phyloP scores from a whole-genome alignment of 352 stramenopile species.

The Globisporangium carolinianum region DNA sequence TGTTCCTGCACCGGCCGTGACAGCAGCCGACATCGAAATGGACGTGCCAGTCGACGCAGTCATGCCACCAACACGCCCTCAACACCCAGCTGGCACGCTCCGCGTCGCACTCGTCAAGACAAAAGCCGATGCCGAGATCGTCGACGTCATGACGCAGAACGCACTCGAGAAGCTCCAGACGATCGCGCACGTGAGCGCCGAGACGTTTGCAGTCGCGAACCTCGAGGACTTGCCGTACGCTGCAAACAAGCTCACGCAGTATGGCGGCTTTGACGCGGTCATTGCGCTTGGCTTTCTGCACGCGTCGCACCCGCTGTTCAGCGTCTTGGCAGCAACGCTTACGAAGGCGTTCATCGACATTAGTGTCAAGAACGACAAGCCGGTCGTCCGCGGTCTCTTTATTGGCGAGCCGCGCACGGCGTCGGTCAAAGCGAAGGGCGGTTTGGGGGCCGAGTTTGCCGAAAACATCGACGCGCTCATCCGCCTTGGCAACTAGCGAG shows the following conservation, averaged over 20 bases:
- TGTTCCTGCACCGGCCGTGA: conserved; percentile 21
- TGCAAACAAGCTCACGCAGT: conserved; percentile 71
- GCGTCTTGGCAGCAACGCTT: conserved; percentile 41
- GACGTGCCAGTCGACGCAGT: conserved; percentile 3
- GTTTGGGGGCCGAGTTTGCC: conserved; percentile 64
- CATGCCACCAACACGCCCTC: conserved; percentile 2
- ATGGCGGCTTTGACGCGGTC: conserved; percentile 62
- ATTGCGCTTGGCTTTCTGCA: conserved; percentile 79
- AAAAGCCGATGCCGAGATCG: conserved; percentile 58
- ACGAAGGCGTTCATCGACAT: conserved; percentile 80
- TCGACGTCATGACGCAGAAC: conserved; percentile 66
- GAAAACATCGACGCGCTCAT: conserved; percentile 51
- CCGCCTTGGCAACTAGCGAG: conserved; percentile 43
- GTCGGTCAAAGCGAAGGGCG: conserved; percentile 63
- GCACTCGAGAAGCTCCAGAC: conserved; percentile 39
- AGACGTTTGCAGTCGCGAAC: conserved; percentile 65
- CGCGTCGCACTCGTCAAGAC: conserved; percentile 76
- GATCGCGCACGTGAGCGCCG: conserved; percentile 23
- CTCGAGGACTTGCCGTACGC: conserved; percentile 76
- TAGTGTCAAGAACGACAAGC: conserved; percentile 73
- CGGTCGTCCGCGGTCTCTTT: conserved; percentile 73
- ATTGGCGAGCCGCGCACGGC: conserved; percentile 69
- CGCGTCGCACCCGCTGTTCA: conserved; percentile 53
- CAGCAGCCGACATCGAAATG: neutral
- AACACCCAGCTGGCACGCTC: conserved; percentile 11